These are phyloP conservation scores for Cetraspora pellucida DNA, from an alignment of 192 early-diverging fungal genomes.

Conservation along the genomic window DNA sequence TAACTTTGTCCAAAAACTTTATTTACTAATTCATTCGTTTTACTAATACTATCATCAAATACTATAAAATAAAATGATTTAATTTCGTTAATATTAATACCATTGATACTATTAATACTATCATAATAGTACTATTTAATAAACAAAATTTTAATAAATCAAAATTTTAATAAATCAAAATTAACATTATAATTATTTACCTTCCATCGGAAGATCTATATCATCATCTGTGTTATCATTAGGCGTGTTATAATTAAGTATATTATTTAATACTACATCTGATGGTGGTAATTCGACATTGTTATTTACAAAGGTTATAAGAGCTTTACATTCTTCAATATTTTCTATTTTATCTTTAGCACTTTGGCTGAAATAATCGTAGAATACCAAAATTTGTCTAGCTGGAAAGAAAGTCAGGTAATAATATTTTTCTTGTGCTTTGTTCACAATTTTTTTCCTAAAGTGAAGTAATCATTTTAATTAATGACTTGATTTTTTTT, in stretches of 20 bases:
- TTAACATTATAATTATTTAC: too few relatives aligned
- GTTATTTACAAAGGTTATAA: conserved; percentile 22
- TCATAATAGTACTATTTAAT: too few relatives aligned
- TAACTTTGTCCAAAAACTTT: background rate
- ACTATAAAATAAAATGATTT: too few relatives aligned
- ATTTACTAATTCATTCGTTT: background rate
- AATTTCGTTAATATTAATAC: too few relatives aligned
- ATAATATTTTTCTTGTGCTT: conserved; percentile 27
- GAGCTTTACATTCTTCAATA: conserved; percentile 4
- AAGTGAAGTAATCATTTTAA: background rate
- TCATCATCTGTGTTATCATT: too few relatives aligned
- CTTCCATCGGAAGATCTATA: too few relatives aligned
- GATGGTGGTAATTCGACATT: background rate
- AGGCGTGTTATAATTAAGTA: too few relatives aligned
- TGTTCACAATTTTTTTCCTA: conserved; percentile 21
- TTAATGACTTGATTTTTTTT: background rate
- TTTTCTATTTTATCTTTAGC: background rate
- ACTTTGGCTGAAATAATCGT: conserved; percentile 25
- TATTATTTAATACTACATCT: too few relatives aligned
- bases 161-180: too few relatives aligned
- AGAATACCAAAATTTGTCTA: conserved; percentile 28
- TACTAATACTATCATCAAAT: too few relatives aligned
- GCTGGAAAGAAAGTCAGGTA: conserved; percentile 32
- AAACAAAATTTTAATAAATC: too few relatives aligned
- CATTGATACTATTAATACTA: too few relatives aligned